A percentile compares a stretch with the other conserved stretches of the same genome.
Evolutionary conservation across 2,329 filamentous ascomycete species (phyloP).

Genomic region (Hymenoscyphus fraxineus): DNA sequence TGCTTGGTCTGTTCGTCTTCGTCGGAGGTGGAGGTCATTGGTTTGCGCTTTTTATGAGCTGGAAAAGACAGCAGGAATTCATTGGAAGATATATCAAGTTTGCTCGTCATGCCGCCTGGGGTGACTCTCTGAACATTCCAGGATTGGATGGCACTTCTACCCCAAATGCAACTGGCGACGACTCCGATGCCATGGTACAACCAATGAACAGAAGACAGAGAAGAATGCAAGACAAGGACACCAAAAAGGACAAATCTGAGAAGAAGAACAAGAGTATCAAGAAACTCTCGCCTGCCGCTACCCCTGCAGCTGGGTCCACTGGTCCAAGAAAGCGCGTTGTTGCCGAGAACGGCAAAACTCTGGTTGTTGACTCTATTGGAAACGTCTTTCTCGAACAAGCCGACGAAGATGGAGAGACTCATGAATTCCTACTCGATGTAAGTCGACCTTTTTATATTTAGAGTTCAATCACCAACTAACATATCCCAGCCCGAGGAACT

Average conservation of each 20-base stretch:
- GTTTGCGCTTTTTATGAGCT: conserved; percentile 76
- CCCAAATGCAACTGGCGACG: conserved; percentile 44
- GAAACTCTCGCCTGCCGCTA: conserved; percentile 38
- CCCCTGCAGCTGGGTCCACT: conserved; percentile 52
- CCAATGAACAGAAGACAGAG: conserved; percentile 81
- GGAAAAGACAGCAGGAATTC: conserved; percentile 87
- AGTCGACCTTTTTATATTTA: conserved; percentile 38
- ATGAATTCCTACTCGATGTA: conserved; percentile 86
- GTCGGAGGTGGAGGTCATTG: conserved; percentile 87
- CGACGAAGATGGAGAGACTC: conserved; percentile 77
- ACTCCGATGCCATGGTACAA: conserved; percentile 45
- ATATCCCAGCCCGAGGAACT: conserved; percentile 71
- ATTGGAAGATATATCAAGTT: conserved; percentile 88
- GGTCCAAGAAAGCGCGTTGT: conserved; percentile 83
- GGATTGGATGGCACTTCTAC: conserved; percentile 53
- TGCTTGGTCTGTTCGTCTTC: conserved; percentile 76
- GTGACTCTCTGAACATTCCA: conserved; percentile 71
- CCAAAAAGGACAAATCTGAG: conserved; percentile 63
- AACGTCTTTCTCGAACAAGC: conserved; percentile 94
- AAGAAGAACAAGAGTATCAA: conserved; percentile 51
- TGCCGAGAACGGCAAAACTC: conserved; percentile 90
- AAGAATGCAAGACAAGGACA: conserved; percentile 81
- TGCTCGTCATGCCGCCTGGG: conserved; percentile 85
- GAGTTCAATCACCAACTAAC: conserved; percentile 14
- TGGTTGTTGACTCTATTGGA: conserved; percentile 87